Evolutionary conservation across 108 stramenopile genomes (phyloP), one percentile per base, ranked within the genome.

Genomic region (Cylindrotheca closterium): DNA sequence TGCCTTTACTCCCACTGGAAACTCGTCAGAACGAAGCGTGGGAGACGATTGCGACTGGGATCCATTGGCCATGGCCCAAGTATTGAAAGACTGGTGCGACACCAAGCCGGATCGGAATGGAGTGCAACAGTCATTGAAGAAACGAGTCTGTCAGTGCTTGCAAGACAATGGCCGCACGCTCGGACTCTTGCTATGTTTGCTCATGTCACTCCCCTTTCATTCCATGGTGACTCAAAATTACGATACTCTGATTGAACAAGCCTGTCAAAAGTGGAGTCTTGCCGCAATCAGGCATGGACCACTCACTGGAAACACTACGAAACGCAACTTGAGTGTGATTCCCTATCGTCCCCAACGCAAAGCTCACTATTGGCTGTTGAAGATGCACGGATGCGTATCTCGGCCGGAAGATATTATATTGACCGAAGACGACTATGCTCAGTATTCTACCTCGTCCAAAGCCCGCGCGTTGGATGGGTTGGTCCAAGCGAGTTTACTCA

Each of bases 301-400:
- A n/a, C 10, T 23, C 4, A 8, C 18, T 5, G 23, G 12, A 12
- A 8, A 8, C 56, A 57, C 4, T n/a, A 25, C 23, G 30, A 5
- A 29, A 29, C 17, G 37, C 37, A 28, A 37, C 0, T 30, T 72
- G 4, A 63, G 61, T 27, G 33, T 72, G 1, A 64, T 72, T 15
- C 71, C 71, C 18, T 65, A 72, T 30, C 45, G 28, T 4, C 71
- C 63, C 8, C 10, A 47, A 32, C 54, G 53, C 45, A 34, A 50
- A 19, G 72, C 72, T 10, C 21, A 42, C 0, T 4, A 49, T 1
- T 73, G 72, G 72, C 58, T 73, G 4, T 48, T 73, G 28, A 73
- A 73, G 34, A 73, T 73, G 72, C 72, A 73, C 30, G 72, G 72
- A 24, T 73, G 72, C 29, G 72, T 73, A 2, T 21, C 49, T 8